phyloP scores from a whole-genome alignment of 345 rosid species.

The Eutrema yunnanense region DNA sequence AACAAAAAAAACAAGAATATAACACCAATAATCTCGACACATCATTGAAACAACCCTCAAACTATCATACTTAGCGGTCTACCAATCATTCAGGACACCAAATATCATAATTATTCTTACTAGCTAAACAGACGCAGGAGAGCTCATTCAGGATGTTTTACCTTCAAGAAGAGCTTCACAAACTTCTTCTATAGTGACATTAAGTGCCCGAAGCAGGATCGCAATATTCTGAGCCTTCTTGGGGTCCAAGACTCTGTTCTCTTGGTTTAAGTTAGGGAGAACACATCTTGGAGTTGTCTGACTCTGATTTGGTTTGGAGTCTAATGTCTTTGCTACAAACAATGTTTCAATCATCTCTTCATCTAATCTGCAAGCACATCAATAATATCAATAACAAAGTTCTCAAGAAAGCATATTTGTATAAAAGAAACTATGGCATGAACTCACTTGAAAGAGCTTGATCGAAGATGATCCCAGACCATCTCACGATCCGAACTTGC shows the following conservation, averaged over 20 bases:
- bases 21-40: not conserved
- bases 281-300: slow-evolving; percentile 52
- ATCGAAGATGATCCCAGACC: slow-evolving; percentile 94
- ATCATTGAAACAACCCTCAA: not conserved
- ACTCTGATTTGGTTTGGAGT: slow-evolving; percentile 44
- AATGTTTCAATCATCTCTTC: slow-evolving; percentile 97
- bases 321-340: slow-evolving; percentile 69
- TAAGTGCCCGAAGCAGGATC: slow-evolving; percentile 75
- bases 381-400: not conserved
- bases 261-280: slow-evolving; percentile 55
- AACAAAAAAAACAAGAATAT: not conserved
- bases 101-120: not conserved
- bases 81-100: not conserved
- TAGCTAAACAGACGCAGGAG: not conserved
- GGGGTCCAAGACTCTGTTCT: slow-evolving; percentile 86
- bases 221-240: slow-evolving; percentile 97
- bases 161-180: slow-evolving; percentile 98
- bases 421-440: not conserved
- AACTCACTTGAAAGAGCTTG: slow-evolving; percentile 81
- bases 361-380: slow-evolving; percentile 67
- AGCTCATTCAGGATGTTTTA: slow-evolving; percentile 22
- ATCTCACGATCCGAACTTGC: slow-evolving; percentile 97
- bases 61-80: not conserved
- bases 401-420: not conserved
- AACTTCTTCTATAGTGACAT: slow-evolving; percentile 95